These are phyloP conservation scores for Hypericum perforatum DNA, from an alignment of 345 rosid species.

Conservation along the genomic window DNA sequence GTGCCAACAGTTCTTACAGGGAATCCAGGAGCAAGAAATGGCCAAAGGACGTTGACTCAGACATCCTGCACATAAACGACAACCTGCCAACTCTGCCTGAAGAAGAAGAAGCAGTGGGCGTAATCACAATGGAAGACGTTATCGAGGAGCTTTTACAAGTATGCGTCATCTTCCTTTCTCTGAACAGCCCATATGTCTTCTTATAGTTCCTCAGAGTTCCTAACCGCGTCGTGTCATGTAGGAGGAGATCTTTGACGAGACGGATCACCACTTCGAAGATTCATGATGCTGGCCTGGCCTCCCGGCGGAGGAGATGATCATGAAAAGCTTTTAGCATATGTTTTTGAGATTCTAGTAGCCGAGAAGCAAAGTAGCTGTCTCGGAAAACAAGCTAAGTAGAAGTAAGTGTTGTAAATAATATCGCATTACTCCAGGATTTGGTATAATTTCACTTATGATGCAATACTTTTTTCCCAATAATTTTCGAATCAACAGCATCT, in stretches of 20 bases:
- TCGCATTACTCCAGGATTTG: too few species aligned
- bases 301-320: too few species aligned
- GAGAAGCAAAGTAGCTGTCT: too few species aligned
- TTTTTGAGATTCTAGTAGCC: too few species aligned
- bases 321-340: too few species aligned
- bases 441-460: too few species aligned
- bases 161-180: not conserved
- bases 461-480: too few species aligned
- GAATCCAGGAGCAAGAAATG: conserved; percentile 6
- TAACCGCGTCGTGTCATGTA: not conserved
- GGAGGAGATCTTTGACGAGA: conserved; percentile 9
- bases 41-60: not conserved
- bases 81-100: conserved; percentile 1
- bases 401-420: too few species aligned
- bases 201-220: not conserved
- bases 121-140: conserved; percentile 7
- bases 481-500: too few species aligned
- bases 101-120: conserved; percentile 3
- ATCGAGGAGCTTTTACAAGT: conserved; percentile 6
- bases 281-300: too few species aligned
- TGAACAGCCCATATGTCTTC: not conserved
- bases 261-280: conserved; percentile 1
- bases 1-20: not conserved
- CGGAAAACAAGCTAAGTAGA: too few species aligned
- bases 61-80: conserved; percentile 1